Base-by-base conservation (phyloP, 1,284 basidiomycete species). In the Bjerkandera adusta region DNA sequence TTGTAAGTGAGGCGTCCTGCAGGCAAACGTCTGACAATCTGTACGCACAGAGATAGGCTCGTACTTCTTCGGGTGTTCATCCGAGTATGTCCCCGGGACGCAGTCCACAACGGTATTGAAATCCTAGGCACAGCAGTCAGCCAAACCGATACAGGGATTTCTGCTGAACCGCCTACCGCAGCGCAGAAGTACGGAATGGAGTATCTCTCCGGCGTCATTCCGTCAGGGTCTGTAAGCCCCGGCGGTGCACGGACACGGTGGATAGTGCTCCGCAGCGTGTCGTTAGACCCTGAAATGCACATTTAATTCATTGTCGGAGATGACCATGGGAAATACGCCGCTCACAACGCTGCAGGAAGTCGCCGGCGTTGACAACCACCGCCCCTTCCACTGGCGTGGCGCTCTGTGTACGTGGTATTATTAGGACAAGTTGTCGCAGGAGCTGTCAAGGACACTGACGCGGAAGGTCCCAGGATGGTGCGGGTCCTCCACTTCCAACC, bases 361-460 rank as follows among this genome's bases (percentile, higher is more conserved):
- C 79, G 3, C 77, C 80, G 4, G 79, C 79, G 54, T 83, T 83
- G 43, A 83, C 75, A 13, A 81, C 65, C n/a, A 82, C 63, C 0
- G 77, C 70, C 2, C 73, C 75, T 5, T 71, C 65, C 3, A 82
- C 58, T 0, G 77, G 76, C 2, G 70, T 68, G 3, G 73, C 78
- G 16, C 70, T 66, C 68, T 77, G 45, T 5, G 20, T 25, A 45
- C 16, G 30, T 16, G 36, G 12, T 8, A 8, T 10, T 36, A 36
- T n/a, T 8, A 25, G 38, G 12, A 36, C 12, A 22, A 18, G n/a
- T 24, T 20, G 27, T 22, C 24, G 36, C 34, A 4, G 5, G n/a
- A 30, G 24, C 11, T 33, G 13, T 10, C 5, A 26, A 32, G 6
- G 24, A 26, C 15, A 24, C 62, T 35, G 43, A 73, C 75, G 34